A percentile compares a stretch with the other conserved stretches of the same genome.
Conservation (phyloP, 2,329 filamentous ascomycete species). For the Akanthomyces lecanii region DNA sequence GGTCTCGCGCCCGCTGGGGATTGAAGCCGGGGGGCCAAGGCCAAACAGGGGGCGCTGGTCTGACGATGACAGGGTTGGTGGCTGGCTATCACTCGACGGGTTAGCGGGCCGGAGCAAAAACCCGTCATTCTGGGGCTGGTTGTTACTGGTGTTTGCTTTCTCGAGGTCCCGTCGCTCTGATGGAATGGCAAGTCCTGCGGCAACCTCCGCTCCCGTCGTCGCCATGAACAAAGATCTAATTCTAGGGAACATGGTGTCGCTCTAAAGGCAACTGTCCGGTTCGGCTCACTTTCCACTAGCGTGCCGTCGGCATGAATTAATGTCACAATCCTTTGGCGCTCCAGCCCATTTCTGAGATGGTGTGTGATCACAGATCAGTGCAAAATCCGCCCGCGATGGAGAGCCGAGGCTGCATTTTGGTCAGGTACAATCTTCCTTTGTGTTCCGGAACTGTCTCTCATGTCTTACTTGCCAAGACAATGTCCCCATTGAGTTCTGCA, state of each 20-base stretch:
- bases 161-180: neutral
- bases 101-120: slow-evolving; percentile 6
- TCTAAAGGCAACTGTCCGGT: neutral
- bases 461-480: neutral
- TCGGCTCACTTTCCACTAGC: slow-evolving; percentile 10
- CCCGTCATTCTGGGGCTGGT: neutral
- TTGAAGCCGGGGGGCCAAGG: neutral
- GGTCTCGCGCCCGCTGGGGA: neutral
- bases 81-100: neutral
- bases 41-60: neutral
- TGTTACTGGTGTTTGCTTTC: neutral
- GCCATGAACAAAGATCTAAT: neutral
- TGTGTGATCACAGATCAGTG: neutral
- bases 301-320: neutral
- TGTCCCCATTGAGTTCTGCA: neutral
- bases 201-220: neutral
- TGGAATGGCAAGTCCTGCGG: neutral
- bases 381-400: neutral
- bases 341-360: neutral
- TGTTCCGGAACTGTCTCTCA: neutral
- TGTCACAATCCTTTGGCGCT: neutral
- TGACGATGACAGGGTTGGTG: neutral
- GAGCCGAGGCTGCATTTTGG: neutral
- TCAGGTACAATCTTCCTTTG: neutral
- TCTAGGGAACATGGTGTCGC: neutral